These are phyloP conservation scores for Nitzschia sp. DNA, from an alignment of 108 stramenopile species.

Conservation along the genomic window DNA sequence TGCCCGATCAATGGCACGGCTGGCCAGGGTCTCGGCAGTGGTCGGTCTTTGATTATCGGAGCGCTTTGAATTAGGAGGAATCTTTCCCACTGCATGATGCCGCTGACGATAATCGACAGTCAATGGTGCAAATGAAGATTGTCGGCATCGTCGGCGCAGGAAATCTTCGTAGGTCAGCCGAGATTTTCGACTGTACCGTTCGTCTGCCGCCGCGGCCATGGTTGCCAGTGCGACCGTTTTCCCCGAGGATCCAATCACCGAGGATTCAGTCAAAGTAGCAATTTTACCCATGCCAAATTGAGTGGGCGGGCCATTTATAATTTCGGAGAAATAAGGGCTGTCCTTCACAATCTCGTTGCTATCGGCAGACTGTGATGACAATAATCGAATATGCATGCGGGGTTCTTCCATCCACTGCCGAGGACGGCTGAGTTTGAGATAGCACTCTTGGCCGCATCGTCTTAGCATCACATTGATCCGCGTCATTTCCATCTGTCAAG, in stretches of 20 bases:
- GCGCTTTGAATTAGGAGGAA: constrained; percentile 48
- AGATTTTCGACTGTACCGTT: neutral
- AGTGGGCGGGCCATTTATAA: constrained; percentile 18
- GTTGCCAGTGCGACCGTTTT: constrained; percentile 35
- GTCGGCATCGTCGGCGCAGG: neutral
- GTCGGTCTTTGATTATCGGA: constrained; percentile 50
- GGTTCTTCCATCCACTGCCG: too few relatives aligned
- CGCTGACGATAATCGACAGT: constrained; percentile 69
- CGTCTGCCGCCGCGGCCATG: constrained; percentile 9
- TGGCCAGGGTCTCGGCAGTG: constrained; percentile 62
- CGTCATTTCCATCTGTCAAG: too few relatives aligned
- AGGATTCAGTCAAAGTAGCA: constrained; percentile 34
- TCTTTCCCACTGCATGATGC: constrained; percentile 66
- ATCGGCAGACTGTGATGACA: neutral
- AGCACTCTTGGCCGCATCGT: too few relatives aligned
- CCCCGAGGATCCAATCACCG: constrained; percentile 40
- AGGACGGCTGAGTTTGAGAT: too few relatives aligned
- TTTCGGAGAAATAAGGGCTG: neutral
- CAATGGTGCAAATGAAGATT: constrained; percentile 39
- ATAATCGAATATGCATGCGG: too few relatives aligned
- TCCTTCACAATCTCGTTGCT: neutral
- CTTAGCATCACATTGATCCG: too few relatives aligned
- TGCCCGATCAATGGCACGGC: constrained; percentile 66
- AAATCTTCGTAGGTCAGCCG: neutral
- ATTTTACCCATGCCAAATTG: constrained; percentile 35